Base-by-base conservation (phyloP, 257 asterid species). In the Anisodus acutangulus region DNA sequence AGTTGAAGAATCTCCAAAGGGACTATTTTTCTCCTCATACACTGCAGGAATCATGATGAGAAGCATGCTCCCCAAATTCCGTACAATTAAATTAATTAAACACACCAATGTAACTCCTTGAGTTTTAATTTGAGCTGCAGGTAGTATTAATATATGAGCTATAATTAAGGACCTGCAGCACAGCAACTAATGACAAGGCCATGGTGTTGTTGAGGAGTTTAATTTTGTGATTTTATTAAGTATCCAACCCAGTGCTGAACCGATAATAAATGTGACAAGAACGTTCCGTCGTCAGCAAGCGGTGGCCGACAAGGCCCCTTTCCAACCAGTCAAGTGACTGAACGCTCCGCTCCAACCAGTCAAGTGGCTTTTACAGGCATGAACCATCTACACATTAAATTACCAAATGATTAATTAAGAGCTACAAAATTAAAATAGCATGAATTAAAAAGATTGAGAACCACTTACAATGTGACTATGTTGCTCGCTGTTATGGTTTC, bases 181-280 rank as follows among this genome's bases (percentile, higher is more conserved):
- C 89, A 88, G 66, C 88, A 88, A 71, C 89, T 67, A 72, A 86
- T 88, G 39, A 88, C 87, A n/a, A 88, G 87, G 49, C 90, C 90
- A 76, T 78, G 85, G 8, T 85, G 64, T n/a, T 86, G 87, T 35
- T 1, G 76, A 84, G 87, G 86, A 12, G 89, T 82, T 22, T 22
- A 22, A 22, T 81, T 43, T 78, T 5, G 86, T 84, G 82, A 86
- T 66, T 83, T 54, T 88, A 12, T 80, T 85, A 9, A 88, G 89
- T n/a, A 84, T 51, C 88, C 88, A 86, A 57, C 90, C 90, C 31
- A 84, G 81, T 9, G 84, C 85, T 19, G 89, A 86, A 11, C 90
- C 87, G 26, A 88, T 82, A 13, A 78, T 53, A 45, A 78, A 84
- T 3, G 87, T 86, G 47, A 84, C 58, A n/a, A 86, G 88, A n/a